Conservation (phyloP, 495 filamentous ascomycete genomes). For the Penicillium parvum region DNA sequence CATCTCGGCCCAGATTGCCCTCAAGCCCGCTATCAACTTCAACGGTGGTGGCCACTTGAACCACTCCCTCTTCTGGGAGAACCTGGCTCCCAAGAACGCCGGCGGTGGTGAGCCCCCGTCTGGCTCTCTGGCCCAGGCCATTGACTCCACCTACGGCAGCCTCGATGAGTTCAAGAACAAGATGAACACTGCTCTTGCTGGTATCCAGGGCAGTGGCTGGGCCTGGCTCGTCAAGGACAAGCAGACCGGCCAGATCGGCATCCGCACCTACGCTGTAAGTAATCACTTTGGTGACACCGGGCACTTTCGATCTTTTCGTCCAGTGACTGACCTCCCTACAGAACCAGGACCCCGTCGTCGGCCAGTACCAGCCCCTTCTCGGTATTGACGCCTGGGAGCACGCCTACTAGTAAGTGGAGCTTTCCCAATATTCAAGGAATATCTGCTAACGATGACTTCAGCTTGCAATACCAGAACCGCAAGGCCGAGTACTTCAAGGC, state of each 20-base stretch:
- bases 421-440: background rate
- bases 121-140: conserved; percentile 60
- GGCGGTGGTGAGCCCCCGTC: conserved; percentile 74
- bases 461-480: conserved; percentile 95
- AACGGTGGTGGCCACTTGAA: conserved; percentile 93
- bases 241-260: conserved; percentile 64
- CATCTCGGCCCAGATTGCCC: conserved; percentile 65
- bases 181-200: conserved; percentile 74
- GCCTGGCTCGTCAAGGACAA: conserved; percentile 89
- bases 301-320: too few species aligned
- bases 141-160: conserved; percentile 72
- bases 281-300: too few species aligned
- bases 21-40: conserved; percentile 92
- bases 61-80: conserved; percentile 92
- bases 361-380: conserved; percentile 77
- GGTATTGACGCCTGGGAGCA: conserved; percentile 99
- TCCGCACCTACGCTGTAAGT: conserved; percentile 70
- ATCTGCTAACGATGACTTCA: conserved; percentile 46
- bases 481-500: conserved; percentile 98
- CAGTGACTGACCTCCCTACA: conserved; percentile 21
- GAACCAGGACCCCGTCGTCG: conserved; percentile 93
- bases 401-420: conserved; percentile 58
- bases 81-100: conserved; percentile 67
- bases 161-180: conserved; percentile 69
- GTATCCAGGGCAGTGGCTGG: conserved; percentile 94